These are phyloP conservation scores for Apiotrichum domesticum DNA, from an alignment of 1,284 basidiomycete genomes.

Conservation along the genomic window DNA sequence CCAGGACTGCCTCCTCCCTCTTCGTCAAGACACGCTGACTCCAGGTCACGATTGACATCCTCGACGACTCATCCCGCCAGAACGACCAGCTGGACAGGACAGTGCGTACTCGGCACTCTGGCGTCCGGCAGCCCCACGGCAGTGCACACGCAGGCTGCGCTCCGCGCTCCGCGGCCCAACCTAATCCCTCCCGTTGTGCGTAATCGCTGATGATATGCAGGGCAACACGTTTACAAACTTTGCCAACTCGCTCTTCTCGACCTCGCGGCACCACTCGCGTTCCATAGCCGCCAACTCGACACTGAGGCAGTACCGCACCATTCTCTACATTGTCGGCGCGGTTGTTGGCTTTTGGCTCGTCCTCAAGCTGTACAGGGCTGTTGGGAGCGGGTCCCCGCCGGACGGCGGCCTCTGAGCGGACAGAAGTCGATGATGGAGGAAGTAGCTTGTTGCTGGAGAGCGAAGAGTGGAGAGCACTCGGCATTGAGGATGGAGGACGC, in stretches of 20 bases:
- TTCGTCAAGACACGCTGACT: background rate
- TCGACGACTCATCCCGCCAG: conserved; percentile 42
- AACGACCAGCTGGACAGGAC: conserved; percentile 45
- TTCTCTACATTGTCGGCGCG: conserved; percentile 38
- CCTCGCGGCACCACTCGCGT: conserved; percentile 39
- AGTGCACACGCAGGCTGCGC: too few relatives aligned
- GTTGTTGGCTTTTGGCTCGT: conserved; percentile 39
- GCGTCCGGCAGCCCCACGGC: too few relatives aligned
- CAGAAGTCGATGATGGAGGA: too few relatives aligned
- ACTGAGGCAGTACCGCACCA: conserved; percentile 39
- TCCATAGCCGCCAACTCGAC: conserved; percentile 38
- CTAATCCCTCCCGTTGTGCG: too few relatives aligned
- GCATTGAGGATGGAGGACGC: too few relatives aligned
- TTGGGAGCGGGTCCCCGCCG: background rate
- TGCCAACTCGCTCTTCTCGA: conserved; percentile 43
- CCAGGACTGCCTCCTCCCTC: too few relatives aligned
- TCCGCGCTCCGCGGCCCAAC: too few relatives aligned
- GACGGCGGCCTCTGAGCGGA: background rate
- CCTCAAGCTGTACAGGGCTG: conserved; percentile 30
- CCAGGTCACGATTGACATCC: conserved; percentile 46
- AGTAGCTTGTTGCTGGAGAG: too few relatives aligned
- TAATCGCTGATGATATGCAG: conserved; percentile 7
- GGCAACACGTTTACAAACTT: conserved; percentile 41
- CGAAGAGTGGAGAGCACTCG: too few relatives aligned
- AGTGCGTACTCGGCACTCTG: conserved; percentile 14